Evolutionary conservation across 164 flowering plant species (phyloP).

Genomic region (Dillenia suffruticosa): DNA sequence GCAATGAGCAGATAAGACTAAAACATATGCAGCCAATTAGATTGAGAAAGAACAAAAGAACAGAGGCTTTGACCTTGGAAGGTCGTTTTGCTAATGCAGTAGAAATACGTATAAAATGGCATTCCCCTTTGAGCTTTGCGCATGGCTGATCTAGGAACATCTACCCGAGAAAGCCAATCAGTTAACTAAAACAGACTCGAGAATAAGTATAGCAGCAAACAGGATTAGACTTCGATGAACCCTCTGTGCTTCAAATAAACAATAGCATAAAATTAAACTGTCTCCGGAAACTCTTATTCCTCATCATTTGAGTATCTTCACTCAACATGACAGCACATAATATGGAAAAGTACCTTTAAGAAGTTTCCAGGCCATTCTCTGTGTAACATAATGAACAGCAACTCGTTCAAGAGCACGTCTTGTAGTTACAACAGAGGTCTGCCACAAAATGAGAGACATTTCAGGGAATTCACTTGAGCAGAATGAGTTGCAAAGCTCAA

Average conservation of each 20-base stretch:
- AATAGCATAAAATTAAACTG: too few species aligned
- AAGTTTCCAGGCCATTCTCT: slow-evolving; percentile 91
- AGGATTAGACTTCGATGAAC: too few species aligned
- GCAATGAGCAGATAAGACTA: neutral
- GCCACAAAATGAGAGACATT: slow-evolving; percentile 12
- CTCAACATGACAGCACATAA: neutral
- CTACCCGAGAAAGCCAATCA: slow-evolving; percentile 35
- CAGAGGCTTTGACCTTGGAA: slow-evolving; percentile 57
- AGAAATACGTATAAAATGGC: slow-evolving; percentile 51
- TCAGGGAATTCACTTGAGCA: too few species aligned
- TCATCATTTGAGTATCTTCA: too few species aligned
- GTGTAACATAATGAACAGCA: slow-evolving; percentile 73
- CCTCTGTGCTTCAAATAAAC: too few species aligned
- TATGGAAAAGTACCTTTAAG: slow-evolving; percentile 63
- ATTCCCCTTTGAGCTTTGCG: slow-evolving; percentile 75
- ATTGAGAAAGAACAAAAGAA: neutral
- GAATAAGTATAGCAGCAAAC: too few species aligned
- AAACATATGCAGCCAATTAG: neutral
- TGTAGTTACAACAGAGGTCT: slow-evolving; percentile 86
- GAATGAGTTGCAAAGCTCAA: too few species aligned
- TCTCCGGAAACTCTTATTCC: too few species aligned
- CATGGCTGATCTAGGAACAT: slow-evolving; percentile 76
- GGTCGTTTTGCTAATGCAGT: slow-evolving; percentile 68
- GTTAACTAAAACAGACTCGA: neutral
- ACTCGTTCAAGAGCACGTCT: slow-evolving; percentile 85